A percentile compares a stretch with the other conserved stretches of the same genome.
Conservation (phyloP, 768 basidiomycete species). For the Lentinula raphanica region DNA sequence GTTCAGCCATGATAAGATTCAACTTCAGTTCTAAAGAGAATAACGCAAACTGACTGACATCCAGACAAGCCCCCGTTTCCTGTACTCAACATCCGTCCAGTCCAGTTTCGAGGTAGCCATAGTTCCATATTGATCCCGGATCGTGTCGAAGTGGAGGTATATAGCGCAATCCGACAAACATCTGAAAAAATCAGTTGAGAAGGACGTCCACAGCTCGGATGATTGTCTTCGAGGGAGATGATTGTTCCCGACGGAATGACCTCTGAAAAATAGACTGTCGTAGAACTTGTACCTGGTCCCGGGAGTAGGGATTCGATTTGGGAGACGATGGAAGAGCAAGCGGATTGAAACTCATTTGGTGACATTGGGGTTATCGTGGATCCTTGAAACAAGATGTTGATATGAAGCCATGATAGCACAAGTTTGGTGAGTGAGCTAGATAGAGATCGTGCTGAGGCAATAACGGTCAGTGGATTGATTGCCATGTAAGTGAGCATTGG, state of each 20-base stretch:
- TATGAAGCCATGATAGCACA: too few species aligned
- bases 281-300: too few species aligned
- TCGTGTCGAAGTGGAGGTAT: constrained; percentile 8
- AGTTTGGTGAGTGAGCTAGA: too few species aligned
- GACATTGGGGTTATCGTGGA: too few species aligned
- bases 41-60: constrained; percentile 3
- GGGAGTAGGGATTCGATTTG: neutral
- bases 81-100: constrained; percentile 8
- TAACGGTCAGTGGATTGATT: too few species aligned
- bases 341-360: neutral
- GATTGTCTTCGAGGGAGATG: neutral
- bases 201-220: neutral
- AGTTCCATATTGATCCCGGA: constrained; percentile 10
- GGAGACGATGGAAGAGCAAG: neutral
- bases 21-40: neutral
- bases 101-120: constrained; percentile 13
- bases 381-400: too few species aligned
- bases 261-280: constrained; percentile 1
- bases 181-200: neutral
- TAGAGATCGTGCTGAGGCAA: too few species aligned
- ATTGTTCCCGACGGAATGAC: neutral
- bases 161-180: constrained; percentile 9
- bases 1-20: neutral
- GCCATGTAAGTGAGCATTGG: too few species aligned
- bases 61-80: constrained; percentile 13